Conservation (phyloP, 2,329 filamentous ascomycete genomes). For the Dactylellina drechsleri region DNA sequence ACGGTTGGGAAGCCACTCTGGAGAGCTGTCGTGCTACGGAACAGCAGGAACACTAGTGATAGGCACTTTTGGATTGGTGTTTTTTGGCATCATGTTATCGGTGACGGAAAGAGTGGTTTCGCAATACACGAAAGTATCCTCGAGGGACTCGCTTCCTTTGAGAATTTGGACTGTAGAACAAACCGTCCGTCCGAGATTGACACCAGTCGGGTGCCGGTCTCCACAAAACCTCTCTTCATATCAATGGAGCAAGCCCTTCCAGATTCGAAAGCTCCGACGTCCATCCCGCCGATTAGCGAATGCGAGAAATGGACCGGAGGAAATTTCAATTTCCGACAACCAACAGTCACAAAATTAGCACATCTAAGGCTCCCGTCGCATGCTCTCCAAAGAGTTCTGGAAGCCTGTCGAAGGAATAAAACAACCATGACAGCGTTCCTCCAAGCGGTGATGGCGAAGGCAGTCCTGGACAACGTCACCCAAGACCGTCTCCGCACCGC, state of each 20-base stretch:
- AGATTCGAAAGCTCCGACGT: constrained; percentile 1
- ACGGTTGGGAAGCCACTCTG: constrained; percentile 17
- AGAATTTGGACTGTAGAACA: constrained; percentile 29
- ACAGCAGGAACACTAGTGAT: constrained; percentile 1
- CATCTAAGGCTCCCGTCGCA: constrained; percentile 28
- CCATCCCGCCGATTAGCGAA: background rate
- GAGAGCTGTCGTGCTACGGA: constrained; percentile 35
- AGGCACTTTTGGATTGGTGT: constrained; percentile 25
- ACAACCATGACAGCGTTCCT: constrained; percentile 45
- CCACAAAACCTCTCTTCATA: constrained; percentile 29
- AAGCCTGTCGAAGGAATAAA: constrained; percentile 25
- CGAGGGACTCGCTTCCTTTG: constrained; percentile 24
- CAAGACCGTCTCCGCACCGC: constrained; percentile 36
- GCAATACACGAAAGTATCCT: constrained; percentile 34
- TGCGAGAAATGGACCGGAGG: constrained; percentile 43
- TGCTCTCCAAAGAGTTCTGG: constrained; percentile 9
- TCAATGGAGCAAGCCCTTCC: constrained; percentile 38
- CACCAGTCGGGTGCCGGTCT: constrained; percentile 10
- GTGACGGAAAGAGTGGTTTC: constrained; percentile 33
- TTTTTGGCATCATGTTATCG: constrained; percentile 48
- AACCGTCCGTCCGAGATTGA: constrained; percentile 18
- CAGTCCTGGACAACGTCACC: constrained; percentile 16
- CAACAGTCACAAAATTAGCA: constrained; percentile 26
- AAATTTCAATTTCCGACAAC: constrained; percentile 17
- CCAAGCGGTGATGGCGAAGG: constrained; percentile 38